Conservation (phyloP, 148 eudicot genomes). For the Rhododendron kiyosumense region DNA sequence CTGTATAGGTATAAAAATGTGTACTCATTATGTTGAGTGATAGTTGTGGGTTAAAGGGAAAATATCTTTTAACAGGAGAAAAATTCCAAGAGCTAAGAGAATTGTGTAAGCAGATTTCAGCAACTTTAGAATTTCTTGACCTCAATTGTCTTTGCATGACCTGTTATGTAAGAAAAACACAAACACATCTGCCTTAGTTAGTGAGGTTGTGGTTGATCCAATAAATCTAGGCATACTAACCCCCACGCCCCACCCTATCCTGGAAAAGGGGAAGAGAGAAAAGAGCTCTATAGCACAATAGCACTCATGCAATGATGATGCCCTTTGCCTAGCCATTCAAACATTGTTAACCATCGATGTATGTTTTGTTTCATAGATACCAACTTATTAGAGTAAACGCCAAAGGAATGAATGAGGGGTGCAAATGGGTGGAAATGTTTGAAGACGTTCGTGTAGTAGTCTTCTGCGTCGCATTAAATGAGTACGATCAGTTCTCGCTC, state of each 20-base stretch:
- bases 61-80: neutral
- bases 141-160: neutral
- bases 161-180: neutral
- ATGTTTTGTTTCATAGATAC: constrained; percentile 38
- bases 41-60: neutral
- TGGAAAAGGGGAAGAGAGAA: neutral
- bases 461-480: constrained; percentile 77
- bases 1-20: neutral
- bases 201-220: neutral
- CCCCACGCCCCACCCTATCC: neutral
- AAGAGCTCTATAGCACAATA: neutral
- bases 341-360: neutral
- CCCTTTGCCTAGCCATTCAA: neutral
- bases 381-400: constrained; percentile 88
- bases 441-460: constrained; percentile 86
- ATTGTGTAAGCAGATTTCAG: neutral
- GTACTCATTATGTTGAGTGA: neutral
- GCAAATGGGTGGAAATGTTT: constrained; percentile 98
- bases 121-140: neutral
- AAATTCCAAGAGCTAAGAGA: neutral
- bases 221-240: neutral
- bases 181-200: neutral
- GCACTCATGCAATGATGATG: neutral
- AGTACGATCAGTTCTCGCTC: constrained; percentile 65
- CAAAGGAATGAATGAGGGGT: constrained; percentile 77